Conservation (phyloP, 768 basidiomycete genomes). For the Russula emetica region DNA sequence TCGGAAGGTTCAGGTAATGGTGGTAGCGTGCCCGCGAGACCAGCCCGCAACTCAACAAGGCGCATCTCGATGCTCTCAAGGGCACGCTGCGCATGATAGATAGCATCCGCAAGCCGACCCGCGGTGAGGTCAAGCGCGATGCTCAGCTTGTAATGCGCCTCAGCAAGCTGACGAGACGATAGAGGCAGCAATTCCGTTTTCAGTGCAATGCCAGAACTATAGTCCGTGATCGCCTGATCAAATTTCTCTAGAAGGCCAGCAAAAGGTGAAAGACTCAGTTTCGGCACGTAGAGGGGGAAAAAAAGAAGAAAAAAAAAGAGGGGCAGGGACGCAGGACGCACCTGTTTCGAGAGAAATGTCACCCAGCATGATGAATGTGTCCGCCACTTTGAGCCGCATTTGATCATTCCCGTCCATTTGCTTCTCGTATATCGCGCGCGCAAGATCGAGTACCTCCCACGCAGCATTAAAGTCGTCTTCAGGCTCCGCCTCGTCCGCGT, state of each 20-base stretch:
- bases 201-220: conserved; percentile 68
- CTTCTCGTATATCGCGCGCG: conserved; percentile 79
- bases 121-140: conserved; percentile 90
- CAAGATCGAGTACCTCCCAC: conserved; percentile 96
- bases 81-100: conserved; percentile 75
- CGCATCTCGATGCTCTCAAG: conserved; percentile 72
- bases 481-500: conserved; percentile 62
- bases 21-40: conserved; percentile 39
- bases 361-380: conserved; percentile 85
- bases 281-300: not conserved
- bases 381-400: conserved; percentile 77
- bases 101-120: conserved; percentile 76
- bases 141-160: conserved; percentile 90
- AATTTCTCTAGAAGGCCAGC: conserved; percentile 73
- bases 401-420: conserved; percentile 55
- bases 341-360: conserved; percentile 98
- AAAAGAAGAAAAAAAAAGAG: not conserved
- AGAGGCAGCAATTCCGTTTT: conserved; percentile 69
- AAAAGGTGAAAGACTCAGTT: not conserved
- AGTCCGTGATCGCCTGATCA: conserved; percentile 88
- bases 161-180: conserved; percentile 92
- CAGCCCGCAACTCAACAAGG: conserved; percentile 54
- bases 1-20: conserved; percentile 32
- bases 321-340: conserved; percentile 44
- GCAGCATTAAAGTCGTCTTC: conserved; percentile 98